Conservation (phyloP, 2,329 filamentous ascomycete species). For the Colletotrichum somersetense region DNA sequence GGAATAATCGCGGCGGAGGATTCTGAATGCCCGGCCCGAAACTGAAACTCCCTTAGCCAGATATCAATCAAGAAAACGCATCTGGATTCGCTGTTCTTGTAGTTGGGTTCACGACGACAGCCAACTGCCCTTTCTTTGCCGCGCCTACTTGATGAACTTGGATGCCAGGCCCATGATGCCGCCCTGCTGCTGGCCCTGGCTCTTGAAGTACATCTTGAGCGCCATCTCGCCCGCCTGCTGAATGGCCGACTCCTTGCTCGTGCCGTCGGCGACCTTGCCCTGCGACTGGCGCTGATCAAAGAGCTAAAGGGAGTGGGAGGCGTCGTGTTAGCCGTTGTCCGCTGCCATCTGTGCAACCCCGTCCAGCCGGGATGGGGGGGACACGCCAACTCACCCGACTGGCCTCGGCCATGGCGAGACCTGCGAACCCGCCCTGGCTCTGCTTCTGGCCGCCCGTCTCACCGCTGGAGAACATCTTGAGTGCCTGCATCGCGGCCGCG, state of each 20-base stretch:
- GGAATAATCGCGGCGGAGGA: neutral
- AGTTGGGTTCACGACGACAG: neutral
- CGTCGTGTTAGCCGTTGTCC: neutral
- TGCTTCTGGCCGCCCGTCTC: conserved; percentile 58
- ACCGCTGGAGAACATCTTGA: conserved; percentile 81
- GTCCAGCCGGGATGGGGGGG: neutral
- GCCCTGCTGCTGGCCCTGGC: conserved; percentile 66
- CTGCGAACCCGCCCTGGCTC: conserved; percentile 84
- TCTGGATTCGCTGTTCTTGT: neutral
- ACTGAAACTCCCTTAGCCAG: neutral
- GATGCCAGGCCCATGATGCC: conserved; percentile 63
- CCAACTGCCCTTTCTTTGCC: neutral
- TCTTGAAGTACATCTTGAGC: conserved; percentile 92
- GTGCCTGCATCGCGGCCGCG: conserved; percentile 83
- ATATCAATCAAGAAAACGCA: neutral
- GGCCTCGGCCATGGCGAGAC: conserved; percentile 89
- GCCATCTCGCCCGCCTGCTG: conserved; percentile 87
- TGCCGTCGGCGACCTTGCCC: conserved; percentile 66
- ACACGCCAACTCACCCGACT: conserved; percentile 70
- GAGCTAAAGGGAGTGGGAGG: conserved; percentile 54
- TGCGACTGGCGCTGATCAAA: conserved; percentile 70
- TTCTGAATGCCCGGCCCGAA: neutral
- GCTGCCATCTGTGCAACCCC: too few relatives aligned
- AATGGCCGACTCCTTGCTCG: conserved; percentile 85
- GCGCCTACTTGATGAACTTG: conserved; percentile 58